Conservation (phyloP, 2,329 filamentous ascomycete species). For the Thelonectria blattea region DNA sequence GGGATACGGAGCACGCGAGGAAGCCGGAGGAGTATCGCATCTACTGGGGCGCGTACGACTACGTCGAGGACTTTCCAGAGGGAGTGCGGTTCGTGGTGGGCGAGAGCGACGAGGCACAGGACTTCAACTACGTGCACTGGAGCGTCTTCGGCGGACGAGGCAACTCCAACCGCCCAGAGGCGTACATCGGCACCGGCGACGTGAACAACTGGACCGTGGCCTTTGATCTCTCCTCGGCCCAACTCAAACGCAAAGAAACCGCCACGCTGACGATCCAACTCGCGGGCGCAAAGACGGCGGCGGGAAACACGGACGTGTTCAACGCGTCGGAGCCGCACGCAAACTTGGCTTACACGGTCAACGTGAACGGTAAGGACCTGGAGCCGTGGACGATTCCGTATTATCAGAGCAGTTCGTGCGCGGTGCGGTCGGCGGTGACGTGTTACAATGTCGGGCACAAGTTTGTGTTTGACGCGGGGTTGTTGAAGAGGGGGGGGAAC, state of each 20-base stretch:
- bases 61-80: conserved; percentile 61
- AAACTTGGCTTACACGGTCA: conserved; percentile 57
- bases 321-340: conserved; percentile 59
- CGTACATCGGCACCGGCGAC: conserved; percentile 49
- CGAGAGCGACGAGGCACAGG: conserved; percentile 51
- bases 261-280: conserved; percentile 69
- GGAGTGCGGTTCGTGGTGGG: conserved; percentile 65
- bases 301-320: conserved; percentile 65
- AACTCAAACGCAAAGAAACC: conserved; percentile 48
- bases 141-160: conserved; percentile 64
- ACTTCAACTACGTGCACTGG: conserved; percentile 72
- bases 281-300: conserved; percentile 65
- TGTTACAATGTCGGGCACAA: conserved; percentile 69
- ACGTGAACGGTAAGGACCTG: conserved; percentile 49
- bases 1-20: conserved; percentile 54
- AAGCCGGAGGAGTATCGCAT: conserved; percentile 64
- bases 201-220: conserved; percentile 66
- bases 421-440: conserved; percentile 62
- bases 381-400: conserved; percentile 63
- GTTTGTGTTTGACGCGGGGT: conserved; percentile 58
- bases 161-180: conserved; percentile 52
- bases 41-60: conserved; percentile 68
- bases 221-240: conserved; percentile 53
- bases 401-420: conserved; percentile 56
- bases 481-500: conserved; percentile 60